These are phyloP conservation scores for Mucuna pruriens DNA, from an alignment of 306 rosid species.

Conservation along the genomic window DNA sequence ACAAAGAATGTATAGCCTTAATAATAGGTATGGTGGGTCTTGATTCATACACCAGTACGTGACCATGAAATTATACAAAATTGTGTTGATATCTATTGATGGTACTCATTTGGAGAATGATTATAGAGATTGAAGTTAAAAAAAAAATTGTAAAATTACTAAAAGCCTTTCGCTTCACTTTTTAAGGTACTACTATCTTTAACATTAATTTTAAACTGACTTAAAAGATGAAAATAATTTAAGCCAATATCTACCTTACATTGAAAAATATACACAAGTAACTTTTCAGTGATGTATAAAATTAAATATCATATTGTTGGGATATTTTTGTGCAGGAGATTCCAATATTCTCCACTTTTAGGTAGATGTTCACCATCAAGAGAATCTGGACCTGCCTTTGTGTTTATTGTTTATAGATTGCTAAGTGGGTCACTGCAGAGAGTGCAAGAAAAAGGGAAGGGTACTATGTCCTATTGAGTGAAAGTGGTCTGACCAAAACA, in stretches of 20 bases:
- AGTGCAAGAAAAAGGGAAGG: not conserved
- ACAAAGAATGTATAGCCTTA: too few species aligned
- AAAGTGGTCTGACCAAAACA: not conserved
- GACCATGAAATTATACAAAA: too few species aligned
- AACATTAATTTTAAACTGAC: not conserved
- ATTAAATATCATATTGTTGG: not conserved
- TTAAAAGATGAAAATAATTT: too few species aligned
- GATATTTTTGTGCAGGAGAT: not conserved
- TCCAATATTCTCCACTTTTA: constrained; percentile 7
- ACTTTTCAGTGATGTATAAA: not conserved
- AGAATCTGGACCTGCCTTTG: not conserved
- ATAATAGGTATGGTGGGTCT: not conserved
- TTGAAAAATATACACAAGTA: not conserved
- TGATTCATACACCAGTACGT: not conserved
- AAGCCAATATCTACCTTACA: not conserved
- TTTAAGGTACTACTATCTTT: not conserved
- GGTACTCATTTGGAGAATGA: too few species aligned
- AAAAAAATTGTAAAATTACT: too few species aligned
- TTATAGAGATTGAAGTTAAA: not conserved
- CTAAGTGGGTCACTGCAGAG: not conserved
- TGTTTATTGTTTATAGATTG: constrained; percentile 2
- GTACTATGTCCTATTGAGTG: not conserved
- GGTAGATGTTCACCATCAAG: not conserved
- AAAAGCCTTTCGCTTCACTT: too few species aligned
- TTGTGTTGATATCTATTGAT: not conserved